Percentiles rank a stretch among this genome's conserved stretches.
Evolutionary conservation across 2,329 filamentous ascomycete genomes (phyloP).

Genomic region (Aaosphaeria arxii): DNA sequence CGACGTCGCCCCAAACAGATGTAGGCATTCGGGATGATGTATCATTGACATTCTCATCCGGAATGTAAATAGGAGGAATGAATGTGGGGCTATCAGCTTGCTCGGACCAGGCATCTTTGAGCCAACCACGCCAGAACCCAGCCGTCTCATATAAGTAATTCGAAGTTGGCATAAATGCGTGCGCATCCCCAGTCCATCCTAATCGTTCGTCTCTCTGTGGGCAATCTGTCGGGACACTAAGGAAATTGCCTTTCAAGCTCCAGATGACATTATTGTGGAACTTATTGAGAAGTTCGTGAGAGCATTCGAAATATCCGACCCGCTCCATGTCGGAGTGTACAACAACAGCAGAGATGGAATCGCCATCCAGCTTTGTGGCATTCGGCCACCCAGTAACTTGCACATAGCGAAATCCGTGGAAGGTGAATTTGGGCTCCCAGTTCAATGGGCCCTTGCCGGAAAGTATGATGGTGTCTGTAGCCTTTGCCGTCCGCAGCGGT

Average conservation of each 20-base stretch:
- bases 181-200: slow-evolving; percentile 54
- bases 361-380: not conserved
- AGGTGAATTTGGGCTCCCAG: slow-evolving; percentile 53
- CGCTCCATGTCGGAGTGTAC: slow-evolving; percentile 54
- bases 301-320: slow-evolving; percentile 52
- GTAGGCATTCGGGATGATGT: not conserved
- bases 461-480: slow-evolving; percentile 37
- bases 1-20: not conserved
- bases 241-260: slow-evolving; percentile 59
- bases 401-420: slow-evolving; percentile 53
- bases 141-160: slow-evolving; percentile 54
- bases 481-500: slow-evolving; percentile 45
- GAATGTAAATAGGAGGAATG: not conserved
- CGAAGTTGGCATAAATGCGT: slow-evolving; percentile 50
- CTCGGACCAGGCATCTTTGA: slow-evolving; percentile 45
- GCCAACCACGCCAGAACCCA: slow-evolving; percentile 52
- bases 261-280: slow-evolving; percentile 56
- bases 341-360: slow-evolving; percentile 38
- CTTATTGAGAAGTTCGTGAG: slow-evolving; percentile 50
- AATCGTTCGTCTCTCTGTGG: slow-evolving; percentile 56
- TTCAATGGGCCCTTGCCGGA: slow-evolving; percentile 6
- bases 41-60: not conserved
- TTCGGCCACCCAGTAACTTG: slow-evolving; percentile 46
- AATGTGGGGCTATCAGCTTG: slow-evolving; percentile 11
- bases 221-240: slow-evolving; percentile 48